Conservation (phyloP, 1,284 basidiomycete species). For the Vanrija sp. region DNA sequence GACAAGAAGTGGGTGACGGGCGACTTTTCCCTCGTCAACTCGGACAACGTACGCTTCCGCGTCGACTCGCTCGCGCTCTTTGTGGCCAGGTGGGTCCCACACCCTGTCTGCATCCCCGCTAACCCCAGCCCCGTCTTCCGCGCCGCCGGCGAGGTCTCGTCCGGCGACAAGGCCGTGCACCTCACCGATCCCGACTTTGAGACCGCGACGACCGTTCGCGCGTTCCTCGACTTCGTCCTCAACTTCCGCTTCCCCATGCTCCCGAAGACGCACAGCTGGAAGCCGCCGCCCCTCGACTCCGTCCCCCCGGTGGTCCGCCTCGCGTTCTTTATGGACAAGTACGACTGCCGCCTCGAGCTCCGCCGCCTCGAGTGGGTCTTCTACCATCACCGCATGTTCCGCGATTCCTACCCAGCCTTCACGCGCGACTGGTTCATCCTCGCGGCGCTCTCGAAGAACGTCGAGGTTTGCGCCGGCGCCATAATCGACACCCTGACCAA, state of each 20-base stretch:
- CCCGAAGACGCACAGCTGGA: not conserved
- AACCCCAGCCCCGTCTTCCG: no score
- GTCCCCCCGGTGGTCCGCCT: not conserved
- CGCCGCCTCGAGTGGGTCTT: no score
- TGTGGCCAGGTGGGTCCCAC: no score
- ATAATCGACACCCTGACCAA: no score
- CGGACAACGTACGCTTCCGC: not conserved
- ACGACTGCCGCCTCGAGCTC: not conserved
- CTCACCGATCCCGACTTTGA: not conserved
- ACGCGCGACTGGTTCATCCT: no score
- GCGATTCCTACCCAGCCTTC: no score
- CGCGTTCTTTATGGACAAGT: not conserved
- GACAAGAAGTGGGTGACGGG: not conserved
- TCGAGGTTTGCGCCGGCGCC: no score
- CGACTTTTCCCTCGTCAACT: not conserved
- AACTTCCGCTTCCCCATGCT: not conserved
- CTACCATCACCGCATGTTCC: no score
- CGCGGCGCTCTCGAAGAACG: no score
- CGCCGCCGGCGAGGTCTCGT: not conserved
- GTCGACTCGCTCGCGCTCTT: no score
- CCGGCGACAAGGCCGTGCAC: not conserved
- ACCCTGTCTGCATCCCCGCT: no score
- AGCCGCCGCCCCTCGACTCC: not conserved
- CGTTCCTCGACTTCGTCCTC: not conserved
- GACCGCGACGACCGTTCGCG: not conserved